Conservation (phyloP, 306 rosid species). For the Psophocarpus tetragonolobus region DNA sequence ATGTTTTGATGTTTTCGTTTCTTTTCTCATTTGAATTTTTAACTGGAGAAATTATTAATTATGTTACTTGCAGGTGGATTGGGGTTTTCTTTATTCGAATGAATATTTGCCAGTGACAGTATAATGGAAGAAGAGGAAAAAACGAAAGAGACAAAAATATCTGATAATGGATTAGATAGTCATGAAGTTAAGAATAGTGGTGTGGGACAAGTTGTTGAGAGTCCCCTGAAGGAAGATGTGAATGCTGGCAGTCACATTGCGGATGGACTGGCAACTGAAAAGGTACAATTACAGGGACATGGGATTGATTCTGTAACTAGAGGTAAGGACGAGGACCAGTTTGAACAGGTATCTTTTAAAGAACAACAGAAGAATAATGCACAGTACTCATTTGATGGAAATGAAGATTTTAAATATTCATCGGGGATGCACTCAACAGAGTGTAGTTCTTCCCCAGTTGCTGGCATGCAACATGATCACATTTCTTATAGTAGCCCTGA, state of each 20-base stretch:
- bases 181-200: slow-evolving; percentile 34
- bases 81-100: slow-evolving; percentile 33
- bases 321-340: slow-evolving; percentile 49
- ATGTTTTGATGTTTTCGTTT: not conserved
- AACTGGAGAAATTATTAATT: not conserved
- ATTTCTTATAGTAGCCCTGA: slow-evolving; percentile 48
- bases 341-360: slow-evolving; percentile 74
- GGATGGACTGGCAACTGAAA: slow-evolving; percentile 35
- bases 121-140: slow-evolving; percentile 85
- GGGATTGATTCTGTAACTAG: slow-evolving; percentile 38
- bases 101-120: slow-evolving; percentile 32
- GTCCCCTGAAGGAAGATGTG: slow-evolving; percentile 38
- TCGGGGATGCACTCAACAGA: slow-evolving; percentile 43
- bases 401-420: slow-evolving; percentile 48
- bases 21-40: not conserved
- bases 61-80: slow-evolving; percentile 48
- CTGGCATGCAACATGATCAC: slow-evolving; percentile 46
- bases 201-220: slow-evolving; percentile 36
- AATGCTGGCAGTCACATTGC: slow-evolving; percentile 30
- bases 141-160: slow-evolving; percentile 44
- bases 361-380: slow-evolving; percentile 61
- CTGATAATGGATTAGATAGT: slow-evolving; percentile 41
- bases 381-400: slow-evolving; percentile 44
- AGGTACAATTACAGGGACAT: slow-evolving; percentile 28
- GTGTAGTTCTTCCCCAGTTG: slow-evolving; percentile 51